Base-by-base conservation (phyloP, 2,329 filamentous ascomycete genomes). In the Balansia obtecta region DNA sequence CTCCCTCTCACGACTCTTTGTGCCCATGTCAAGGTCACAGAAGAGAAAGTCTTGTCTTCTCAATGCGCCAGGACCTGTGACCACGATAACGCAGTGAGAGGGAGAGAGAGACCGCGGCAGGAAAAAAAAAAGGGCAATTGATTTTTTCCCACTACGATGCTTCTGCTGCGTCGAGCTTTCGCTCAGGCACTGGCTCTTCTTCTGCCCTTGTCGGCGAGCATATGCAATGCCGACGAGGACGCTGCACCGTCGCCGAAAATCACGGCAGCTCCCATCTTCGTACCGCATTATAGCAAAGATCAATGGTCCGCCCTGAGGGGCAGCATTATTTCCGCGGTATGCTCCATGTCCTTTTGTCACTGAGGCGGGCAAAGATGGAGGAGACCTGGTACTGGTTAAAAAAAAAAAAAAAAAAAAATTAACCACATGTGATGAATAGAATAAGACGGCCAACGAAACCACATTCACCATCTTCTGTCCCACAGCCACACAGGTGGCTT, bases 391-490 rank as follows among this genome's bases (percentile, higher is more conserved):
- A 22, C 12, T 11, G 16, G 16, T 46, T 34, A 4, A 5, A 34
- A 22, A n/a, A n/a, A 4, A 5, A 34, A 22, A 4, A 5, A 34
- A 22, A 4, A 5, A 34, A 22, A n/a, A 13, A n/a, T 27, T 42
- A 30, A 48, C 3, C 11, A 7, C n/a, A 45, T 42, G 46, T 16
- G 45, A 22, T 16, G 9, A 34, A 42, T 54, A 72, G 70, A 62
- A 74, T 51, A 54, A 59, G 15, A 50, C 60, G 10, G 61, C 59
- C 6, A 58, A 55, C 50, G 56, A 67, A 52, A 75, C 72, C 15
- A 69, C 70, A 22, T 75, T 72, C 53, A 74, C 72, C 51, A 69
- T 75, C 40, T 75, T 75, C 57, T 75, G 72, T 53, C 67, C 67
- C 10, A 64, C 69, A 32, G 59, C 68, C 50, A 64, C 65, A n/a